Evolutionary conservation across 805 yeast genomes (phyloP).

Genomic region (Jamesozyma lodderae): DNA sequence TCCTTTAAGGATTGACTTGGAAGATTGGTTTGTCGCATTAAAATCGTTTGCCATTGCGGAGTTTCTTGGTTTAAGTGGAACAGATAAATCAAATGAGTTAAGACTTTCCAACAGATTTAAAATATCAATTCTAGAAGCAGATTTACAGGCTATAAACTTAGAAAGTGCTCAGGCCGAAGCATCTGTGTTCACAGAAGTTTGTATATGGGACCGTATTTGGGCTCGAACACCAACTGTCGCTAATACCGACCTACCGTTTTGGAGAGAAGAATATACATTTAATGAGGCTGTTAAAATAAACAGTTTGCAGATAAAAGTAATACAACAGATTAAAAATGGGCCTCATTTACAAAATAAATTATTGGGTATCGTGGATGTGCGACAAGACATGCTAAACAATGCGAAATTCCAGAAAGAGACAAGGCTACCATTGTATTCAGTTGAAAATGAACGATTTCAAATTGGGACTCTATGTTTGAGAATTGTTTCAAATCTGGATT

Average conservation of each 20-base stretch:
- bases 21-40: constrained; percentile 68
- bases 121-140: constrained; percentile 59
- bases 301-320: constrained; percentile 42
- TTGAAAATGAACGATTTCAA: constrained; percentile 31
- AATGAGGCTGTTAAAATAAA: constrained; percentile 47
- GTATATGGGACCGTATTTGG: constrained; percentile 68
- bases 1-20: constrained; percentile 59
- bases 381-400: constrained; percentile 21
- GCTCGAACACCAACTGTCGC: constrained; percentile 63
- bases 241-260: constrained; percentile 50
- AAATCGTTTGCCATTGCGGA: constrained; percentile 56
- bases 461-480: constrained; percentile 53
- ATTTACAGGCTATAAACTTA: constrained; percentile 30
- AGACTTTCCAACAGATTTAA: constrained; percentile 46
- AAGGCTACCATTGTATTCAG: constrained; percentile 38
- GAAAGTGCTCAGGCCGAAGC: not conserved
- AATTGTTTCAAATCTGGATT: constrained; percentile 42
- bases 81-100: constrained; percentile 32
- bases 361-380: constrained; percentile 40
- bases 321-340: constrained; percentile 20
- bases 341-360: constrained; percentile 32
- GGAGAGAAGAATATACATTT: constrained; percentile 72
- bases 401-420: constrained; percentile 19
- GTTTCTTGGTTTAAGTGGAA: constrained; percentile 18
- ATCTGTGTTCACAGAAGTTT: constrained; percentile 55